phyloP scores from a whole-genome alignment of 495 filamentous ascomycete genomes.

The Aspergillus haitiensis region DNA sequence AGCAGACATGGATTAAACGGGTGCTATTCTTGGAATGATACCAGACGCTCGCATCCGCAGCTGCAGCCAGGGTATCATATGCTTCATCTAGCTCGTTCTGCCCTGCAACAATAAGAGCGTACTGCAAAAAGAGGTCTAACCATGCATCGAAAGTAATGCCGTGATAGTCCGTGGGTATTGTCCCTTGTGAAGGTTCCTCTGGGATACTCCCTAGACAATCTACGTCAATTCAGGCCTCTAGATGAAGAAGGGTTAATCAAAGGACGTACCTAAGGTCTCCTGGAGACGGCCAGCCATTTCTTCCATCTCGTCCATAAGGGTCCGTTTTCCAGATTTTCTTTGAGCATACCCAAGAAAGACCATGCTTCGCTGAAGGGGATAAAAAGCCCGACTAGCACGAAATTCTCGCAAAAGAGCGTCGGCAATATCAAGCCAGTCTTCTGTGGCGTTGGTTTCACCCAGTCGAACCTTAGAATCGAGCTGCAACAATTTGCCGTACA shows the following conservation, averaged over 20 bases:
- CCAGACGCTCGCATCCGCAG: slow-evolving; percentile 76
- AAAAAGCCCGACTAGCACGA: slow-evolving; percentile 71
- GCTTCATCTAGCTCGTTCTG: slow-evolving; percentile 58
- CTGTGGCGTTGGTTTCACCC: slow-evolving; percentile 53
- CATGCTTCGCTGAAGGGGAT: slow-evolving; percentile 68
- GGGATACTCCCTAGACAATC: slow-evolving; percentile 18
- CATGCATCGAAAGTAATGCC: slow-evolving; percentile 78
- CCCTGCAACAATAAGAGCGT: slow-evolving; percentile 71
- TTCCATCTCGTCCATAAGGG: slow-evolving; percentile 59
- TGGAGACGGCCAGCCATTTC: slow-evolving; percentile 65
- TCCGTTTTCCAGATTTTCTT: slow-evolving; percentile 40
- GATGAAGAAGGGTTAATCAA: neutral
- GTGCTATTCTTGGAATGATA: slow-evolving; percentile 62
- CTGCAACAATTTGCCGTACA: slow-evolving; percentile 57
- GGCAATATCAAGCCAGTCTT: slow-evolving; percentile 73
- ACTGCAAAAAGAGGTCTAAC: slow-evolving; percentile 89
- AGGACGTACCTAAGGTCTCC: slow-evolving; percentile 52
- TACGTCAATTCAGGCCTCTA: slow-evolving; percentile 15
- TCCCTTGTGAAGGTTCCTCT: slow-evolving; percentile 34
- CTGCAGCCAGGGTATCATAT: slow-evolving; percentile 74
- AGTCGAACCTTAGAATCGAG: slow-evolving; percentile 50
- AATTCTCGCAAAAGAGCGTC: slow-evolving; percentile 78
- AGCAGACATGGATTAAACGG: slow-evolving; percentile 75
- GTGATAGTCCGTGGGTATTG: slow-evolving; percentile 65
- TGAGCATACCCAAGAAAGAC: slow-evolving; percentile 65